These are phyloP conservation scores for Purshia tridentata DNA, from an alignment of 306 rosid genomes.

Conservation along the genomic window DNA sequence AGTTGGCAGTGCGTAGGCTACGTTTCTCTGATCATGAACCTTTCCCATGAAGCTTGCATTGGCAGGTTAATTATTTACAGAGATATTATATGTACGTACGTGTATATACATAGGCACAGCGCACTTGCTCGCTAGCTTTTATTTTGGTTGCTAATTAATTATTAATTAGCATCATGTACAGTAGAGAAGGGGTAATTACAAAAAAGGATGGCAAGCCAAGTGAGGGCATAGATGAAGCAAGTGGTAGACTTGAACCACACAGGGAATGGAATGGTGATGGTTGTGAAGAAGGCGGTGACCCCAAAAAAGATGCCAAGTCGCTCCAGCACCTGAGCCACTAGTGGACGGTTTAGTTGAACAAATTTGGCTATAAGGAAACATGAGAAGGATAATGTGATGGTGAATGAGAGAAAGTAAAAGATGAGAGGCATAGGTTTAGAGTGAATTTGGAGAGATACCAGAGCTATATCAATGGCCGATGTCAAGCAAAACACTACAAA, in stretches of 20 bases:
- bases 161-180: too few species aligned
- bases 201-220: not conserved
- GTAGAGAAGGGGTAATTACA: too few species aligned
- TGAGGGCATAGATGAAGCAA: not conserved
- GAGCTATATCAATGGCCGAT: not conserved
- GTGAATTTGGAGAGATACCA: not conserved
- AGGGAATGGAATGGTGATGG: slow-evolving; percentile 12
- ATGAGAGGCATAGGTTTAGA: not conserved
- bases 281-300: slow-evolving; percentile 9
- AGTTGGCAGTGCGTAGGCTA: too few species aligned
- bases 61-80: too few species aligned
- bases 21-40: too few species aligned
- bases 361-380: not conserved
- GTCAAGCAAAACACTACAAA: slow-evolving; percentile 2
- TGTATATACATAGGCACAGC: too few species aligned
- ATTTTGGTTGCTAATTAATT: too few species aligned
- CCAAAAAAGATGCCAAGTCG: slow-evolving; percentile 14
- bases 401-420: not conserved
- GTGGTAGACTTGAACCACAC: not conserved
- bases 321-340: slow-evolving; percentile 3
- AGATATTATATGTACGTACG: too few species aligned
- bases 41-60: too few species aligned
- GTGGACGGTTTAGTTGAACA: not conserved
- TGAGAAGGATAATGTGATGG: not conserved
- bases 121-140: too few species aligned